A percentile compares a stretch with the other conserved stretches of the same genome.
Evolutionary conservation across 176 grass and related monocot genomes (phyloP).

Genomic region (Paspalum notatum): DNA sequence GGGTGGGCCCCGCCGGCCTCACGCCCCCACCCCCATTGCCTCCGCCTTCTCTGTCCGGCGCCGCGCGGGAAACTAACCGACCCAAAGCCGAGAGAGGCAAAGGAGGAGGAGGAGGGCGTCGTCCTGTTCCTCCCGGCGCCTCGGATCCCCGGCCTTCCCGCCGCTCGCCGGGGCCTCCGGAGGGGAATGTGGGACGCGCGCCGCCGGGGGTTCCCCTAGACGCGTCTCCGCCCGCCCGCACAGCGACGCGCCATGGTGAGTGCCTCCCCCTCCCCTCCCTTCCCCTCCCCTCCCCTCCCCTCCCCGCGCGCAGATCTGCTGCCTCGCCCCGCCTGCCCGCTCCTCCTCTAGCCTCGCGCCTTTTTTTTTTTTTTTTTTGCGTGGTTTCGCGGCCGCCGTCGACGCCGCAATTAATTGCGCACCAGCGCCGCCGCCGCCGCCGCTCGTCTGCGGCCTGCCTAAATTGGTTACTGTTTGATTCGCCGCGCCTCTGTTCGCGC

Average conservation of each 20-base stretch:
- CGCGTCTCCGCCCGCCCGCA: neutral
- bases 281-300: neutral
- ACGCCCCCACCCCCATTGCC: neutral
- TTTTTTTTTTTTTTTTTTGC: neutral
- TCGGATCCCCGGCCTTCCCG: conserved; percentile 29
- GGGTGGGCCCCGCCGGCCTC: neutral
- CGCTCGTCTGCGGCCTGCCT: neutral
- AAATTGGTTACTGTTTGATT: conserved; percentile 39
- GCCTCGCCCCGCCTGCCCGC: neutral
- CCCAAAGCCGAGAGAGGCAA: neutral
- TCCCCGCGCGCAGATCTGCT: conserved; percentile 21
- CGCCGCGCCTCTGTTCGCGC: neutral
- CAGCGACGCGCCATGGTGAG: conserved; percentile 52
- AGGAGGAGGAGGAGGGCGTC: neutral
- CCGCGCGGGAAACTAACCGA: conserved; percentile 25
- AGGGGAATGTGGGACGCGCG: conserved; percentile 63
- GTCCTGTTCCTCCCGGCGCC: neutral
- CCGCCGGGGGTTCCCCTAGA: conserved; percentile 32
- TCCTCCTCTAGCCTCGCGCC: neutral
- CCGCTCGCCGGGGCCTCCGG: conserved; percentile 4
- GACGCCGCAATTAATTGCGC: neutral
- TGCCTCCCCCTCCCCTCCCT: neutral
- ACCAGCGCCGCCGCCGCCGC: neutral
- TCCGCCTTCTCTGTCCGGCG: neutral
- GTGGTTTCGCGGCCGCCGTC: no score